Conservation (phyloP, 176 grass and related monocot species). For the Oryza nivara region DNA sequence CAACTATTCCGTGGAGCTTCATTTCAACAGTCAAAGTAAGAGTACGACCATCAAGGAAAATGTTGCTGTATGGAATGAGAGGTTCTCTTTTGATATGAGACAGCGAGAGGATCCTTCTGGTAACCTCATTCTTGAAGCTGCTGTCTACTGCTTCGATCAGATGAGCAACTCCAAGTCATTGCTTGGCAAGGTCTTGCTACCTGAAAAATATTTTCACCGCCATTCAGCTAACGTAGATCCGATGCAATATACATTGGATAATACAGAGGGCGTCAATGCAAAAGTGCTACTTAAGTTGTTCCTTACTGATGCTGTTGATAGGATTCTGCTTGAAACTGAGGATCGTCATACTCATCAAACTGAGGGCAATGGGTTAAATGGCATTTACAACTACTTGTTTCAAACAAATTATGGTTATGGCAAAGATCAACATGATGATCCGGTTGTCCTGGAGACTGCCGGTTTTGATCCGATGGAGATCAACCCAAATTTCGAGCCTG, state of each 20-base stretch:
- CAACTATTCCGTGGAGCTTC: not conserved
- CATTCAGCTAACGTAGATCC: too few relatives aligned
- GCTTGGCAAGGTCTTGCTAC: not conserved
- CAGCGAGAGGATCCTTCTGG: not conserved
- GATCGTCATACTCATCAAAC: not conserved
- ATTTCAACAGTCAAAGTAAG: not conserved
- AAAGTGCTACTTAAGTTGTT: not conserved
- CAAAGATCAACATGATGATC: too few relatives aligned
- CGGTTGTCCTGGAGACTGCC: not conserved
- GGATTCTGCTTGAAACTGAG: not conserved
- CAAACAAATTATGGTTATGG: too few relatives aligned
- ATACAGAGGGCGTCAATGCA: not conserved
- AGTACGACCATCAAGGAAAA: not conserved
- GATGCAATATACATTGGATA: not conserved
- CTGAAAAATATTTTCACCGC: not conserved
- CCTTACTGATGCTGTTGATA: not conserved
- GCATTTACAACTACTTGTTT: not conserved
- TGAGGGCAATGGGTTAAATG: too few relatives aligned
- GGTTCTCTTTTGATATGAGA: not conserved
- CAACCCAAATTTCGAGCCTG: not conserved
- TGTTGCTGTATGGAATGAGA: not conserved
- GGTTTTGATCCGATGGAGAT: not conserved
- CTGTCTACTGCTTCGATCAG: not conserved
- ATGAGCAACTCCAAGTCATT: accelerated
- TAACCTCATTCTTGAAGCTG: not conserved